Evolutionary conservation across 768 basidiomycete species (phyloP), one percentile per base, ranked within the genome.

Genomic region (Collybiopsis confluens): DNA sequence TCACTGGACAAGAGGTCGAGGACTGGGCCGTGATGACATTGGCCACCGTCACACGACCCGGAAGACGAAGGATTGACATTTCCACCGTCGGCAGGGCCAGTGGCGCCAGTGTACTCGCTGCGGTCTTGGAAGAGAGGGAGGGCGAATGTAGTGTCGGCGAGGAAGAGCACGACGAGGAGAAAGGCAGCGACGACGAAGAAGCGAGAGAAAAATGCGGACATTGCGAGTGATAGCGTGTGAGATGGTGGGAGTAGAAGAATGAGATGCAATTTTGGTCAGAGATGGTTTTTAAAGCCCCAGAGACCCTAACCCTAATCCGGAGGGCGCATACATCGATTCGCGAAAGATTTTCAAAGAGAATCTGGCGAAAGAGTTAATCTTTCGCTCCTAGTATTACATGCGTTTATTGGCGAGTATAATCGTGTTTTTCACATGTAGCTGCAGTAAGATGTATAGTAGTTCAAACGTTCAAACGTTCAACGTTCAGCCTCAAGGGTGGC

Each of bases 1-100:
- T n/a, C 63, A 72, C 70, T 53, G 16, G 69, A 71, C 42, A 59
- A 30, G 1, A 65, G 1, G 23, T 64, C 65, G 49, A 70, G 2
- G 2, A 70, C 4, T 52, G 4, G 65, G 45, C 15, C 58, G 42
- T 24, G 21, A 23, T 4, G 1, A 42, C 38, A 26, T 3, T 7
- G 3, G 16, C 50, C 40, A 43, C 13, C n/a, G 37, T 4, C 5
- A 15, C 36, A 40, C n/a, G 38, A 40, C 38, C 13, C 30, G 30
- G 13, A 5, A 13, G 30, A 33, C 5, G 30, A 5, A 33, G 30
- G 30, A 13, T 13, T 5, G 13, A 33, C 30, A 13, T 33, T 13
- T 33, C 30, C 30, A 33, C 30, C 30, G 30, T 5, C 6, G 5
- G 30, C 30, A 33, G 5, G 5, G 30, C 30, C 30, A 13, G 30